These are phyloP conservation scores for Oryza rufipogon DNA, from an alignment of 176 grass and related monocot genomes.

Conservation along the genomic window DNA sequence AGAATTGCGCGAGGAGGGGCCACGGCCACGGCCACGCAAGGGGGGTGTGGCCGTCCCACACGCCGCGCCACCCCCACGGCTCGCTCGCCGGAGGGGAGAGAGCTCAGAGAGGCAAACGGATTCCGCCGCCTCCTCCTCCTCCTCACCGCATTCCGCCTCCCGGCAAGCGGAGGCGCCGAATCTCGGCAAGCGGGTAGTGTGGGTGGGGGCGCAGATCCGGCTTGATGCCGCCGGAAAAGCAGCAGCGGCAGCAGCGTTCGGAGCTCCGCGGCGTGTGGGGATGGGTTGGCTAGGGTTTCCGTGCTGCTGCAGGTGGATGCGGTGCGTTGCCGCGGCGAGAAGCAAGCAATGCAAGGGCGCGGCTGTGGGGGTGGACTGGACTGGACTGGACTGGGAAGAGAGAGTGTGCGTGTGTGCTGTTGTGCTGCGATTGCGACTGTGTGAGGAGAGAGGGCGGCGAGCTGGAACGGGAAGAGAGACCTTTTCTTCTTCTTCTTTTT, in stretches of 20 bases:
- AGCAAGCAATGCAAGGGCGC: conserved; percentile 15
- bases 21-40: no score
- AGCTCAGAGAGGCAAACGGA: neutral
- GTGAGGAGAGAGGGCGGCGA: no score
- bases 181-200: neutral
- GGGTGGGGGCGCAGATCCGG: conserved; percentile 19
- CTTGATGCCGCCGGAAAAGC: neutral
- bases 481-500: no score
- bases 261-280: neutral
- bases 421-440: no score
- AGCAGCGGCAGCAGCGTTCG: neutral
- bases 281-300: neutral
- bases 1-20: neutral
- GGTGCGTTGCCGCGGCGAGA: conserved; percentile 15
- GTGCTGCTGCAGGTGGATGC: neutral
- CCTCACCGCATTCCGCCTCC: conserved; percentile 14
- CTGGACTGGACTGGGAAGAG: no score
- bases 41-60: no score
- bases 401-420: no score
- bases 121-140: neutral
- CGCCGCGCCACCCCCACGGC: no score
- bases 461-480: no score
- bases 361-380: neutral
- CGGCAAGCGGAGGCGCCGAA: neutral
- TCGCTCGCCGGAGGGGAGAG: no score